Evolutionary conservation across 2,329 filamentous ascomycete genomes (phyloP).

Genomic region (Colletotrichum tabaci): DNA sequence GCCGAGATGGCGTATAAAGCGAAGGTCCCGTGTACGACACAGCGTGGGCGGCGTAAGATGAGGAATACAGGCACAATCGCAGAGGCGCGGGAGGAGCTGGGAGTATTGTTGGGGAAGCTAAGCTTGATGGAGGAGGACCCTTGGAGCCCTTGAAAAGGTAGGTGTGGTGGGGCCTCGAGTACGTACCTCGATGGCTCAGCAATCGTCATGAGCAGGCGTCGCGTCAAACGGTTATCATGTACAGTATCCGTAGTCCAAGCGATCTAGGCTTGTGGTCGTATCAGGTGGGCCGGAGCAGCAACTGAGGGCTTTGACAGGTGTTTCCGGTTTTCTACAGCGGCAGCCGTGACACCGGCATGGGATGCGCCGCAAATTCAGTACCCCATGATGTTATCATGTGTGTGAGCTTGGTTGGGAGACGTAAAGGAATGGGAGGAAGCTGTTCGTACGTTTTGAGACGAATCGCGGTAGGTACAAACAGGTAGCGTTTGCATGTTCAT

Average conservation of each 20-base stretch:
- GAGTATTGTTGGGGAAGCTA: slow-evolving; percentile 38
- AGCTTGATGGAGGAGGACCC: slow-evolving; percentile 37
- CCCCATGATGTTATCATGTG: slow-evolving; percentile 1
- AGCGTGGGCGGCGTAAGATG: neutral
- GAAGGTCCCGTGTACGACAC: neutral
- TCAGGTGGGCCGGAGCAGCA: neutral
- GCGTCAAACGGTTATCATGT: slow-evolving; percentile 6
- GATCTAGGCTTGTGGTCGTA: neutral
- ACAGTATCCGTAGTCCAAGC: neutral
- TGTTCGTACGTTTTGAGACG: too few species aligned
- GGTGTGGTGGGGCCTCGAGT: neutral
- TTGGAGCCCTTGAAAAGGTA: neutral
- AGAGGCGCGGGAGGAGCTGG: slow-evolving; percentile 17
- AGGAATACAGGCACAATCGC: slow-evolving; percentile 2
- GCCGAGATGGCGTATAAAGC: neutral
- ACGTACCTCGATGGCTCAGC: neutral
- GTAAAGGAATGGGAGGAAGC: neutral
- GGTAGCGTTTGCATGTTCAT: too few species aligned
- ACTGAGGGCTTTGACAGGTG: neutral
- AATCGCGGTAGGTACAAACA: neutral
- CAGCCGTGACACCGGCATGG: slow-evolving; percentile 7
- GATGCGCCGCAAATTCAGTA: neutral
- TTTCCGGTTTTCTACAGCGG: neutral
- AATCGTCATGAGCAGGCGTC: slow-evolving; percentile 3
- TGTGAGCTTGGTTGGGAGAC: neutral